A percentile compares a stretch with the other conserved stretches of the same genome.
Evolutionary conservation across 208 protist species (phyloP).

Genomic region (Wallacemonas sp.): DNA sequence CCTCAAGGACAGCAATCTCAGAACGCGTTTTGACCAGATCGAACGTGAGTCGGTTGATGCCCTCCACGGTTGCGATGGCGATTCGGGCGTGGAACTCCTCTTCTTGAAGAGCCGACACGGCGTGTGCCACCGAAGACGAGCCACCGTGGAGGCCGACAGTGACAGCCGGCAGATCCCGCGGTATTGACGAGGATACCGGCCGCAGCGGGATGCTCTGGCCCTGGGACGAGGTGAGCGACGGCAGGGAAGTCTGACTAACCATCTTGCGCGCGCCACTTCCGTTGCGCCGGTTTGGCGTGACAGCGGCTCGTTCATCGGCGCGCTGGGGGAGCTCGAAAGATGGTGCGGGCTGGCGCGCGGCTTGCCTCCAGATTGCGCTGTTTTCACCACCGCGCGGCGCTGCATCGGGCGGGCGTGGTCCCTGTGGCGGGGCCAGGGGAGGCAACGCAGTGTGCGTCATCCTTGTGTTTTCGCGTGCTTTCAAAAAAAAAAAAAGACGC

Average conservation of each 20-base stretch:
- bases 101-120: conserved; percentile 28
- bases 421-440: not conserved
- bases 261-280: too few relatives aligned
- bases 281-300: too few relatives aligned
- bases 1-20: conserved; percentile 21
- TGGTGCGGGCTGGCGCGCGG: conserved; percentile 15
- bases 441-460: conserved; percentile 27
- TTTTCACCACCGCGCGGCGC: conserved; percentile 9
- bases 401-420: not conserved
- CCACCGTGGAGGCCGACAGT: too few relatives aligned
- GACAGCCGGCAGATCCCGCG: too few relatives aligned
- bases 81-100: conserved; percentile 26
- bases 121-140: not conserved
- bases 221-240: not conserved
- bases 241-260: not conserved
- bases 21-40: conserved; percentile 17
- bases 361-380: conserved; percentile 21
- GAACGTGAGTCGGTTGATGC: conserved; percentile 16
- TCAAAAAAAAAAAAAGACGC: too few relatives aligned
- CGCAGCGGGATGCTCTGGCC: not conserved
- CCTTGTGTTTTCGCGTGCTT: not conserved
- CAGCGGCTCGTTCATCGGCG: too few relatives aligned
- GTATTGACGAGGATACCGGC: too few relatives aligned
- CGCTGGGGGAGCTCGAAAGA: too few relatives aligned
- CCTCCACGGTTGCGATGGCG: conserved; percentile 15